These are phyloP conservation scores for Pichia sp. DNA, from an alignment of 1,139 yeast genomes.

Conservation along the genomic window DNA sequence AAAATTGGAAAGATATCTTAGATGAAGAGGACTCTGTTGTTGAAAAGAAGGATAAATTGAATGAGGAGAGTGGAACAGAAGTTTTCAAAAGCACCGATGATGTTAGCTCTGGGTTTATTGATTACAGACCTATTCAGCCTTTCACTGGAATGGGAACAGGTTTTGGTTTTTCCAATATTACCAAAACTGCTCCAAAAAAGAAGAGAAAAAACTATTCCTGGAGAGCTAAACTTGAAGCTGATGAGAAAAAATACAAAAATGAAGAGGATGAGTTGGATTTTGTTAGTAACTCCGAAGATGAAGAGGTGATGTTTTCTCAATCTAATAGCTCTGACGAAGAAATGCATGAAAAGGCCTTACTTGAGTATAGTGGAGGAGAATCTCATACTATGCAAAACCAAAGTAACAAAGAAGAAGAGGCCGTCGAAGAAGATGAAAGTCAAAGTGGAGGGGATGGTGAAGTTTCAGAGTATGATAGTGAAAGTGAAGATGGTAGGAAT, in stretches of 20 bases:
- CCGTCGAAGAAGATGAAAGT: conserved; percentile 23
- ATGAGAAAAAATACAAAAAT: conserved; percentile 34
- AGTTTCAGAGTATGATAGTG: conserved; percentile 19
- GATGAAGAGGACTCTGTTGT: conserved; percentile 25
- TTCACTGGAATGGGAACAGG: conserved; percentile 47
- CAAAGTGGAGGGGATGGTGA: conserved; percentile 24
- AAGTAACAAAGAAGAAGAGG: conserved; percentile 34
- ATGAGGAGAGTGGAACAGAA: conserved; percentile 27
- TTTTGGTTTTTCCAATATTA: conserved; percentile 59
- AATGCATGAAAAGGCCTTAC: too few species aligned
- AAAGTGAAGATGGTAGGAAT: conserved; percentile 15
- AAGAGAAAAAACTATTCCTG: conserved; percentile 45
- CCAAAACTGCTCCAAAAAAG: conserved; percentile 30
- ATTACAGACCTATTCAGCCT: conserved; percentile 54
- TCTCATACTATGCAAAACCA: too few species aligned
- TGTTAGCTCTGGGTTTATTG: conserved; percentile 52
- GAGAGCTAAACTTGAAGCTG: conserved; percentile 46
- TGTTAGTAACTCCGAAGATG: conserved; percentile 28
- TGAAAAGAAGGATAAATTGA: conserved; percentile 13
- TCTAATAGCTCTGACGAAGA: too few species aligned
- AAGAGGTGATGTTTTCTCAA: conserved; percentile 20
- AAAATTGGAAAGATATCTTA: conserved; percentile 49
- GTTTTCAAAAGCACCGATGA: conserved; percentile 19
- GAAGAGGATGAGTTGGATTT: conserved; percentile 42
- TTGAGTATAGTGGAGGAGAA: too few species aligned